Evolutionary conservation across 305 asterid species (phyloP).

Genomic region (Nicotiana rustica): DNA sequence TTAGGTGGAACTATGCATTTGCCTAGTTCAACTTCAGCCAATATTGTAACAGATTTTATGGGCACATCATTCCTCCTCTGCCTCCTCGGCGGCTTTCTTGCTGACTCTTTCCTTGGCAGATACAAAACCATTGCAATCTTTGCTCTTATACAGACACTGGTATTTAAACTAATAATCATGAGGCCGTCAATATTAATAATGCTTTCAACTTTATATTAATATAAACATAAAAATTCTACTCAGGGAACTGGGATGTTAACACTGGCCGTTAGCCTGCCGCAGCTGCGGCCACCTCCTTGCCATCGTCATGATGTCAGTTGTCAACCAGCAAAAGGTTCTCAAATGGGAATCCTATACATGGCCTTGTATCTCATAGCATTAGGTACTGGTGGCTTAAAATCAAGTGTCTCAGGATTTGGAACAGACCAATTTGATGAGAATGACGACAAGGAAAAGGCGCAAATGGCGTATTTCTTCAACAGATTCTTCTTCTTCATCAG

Average conservation of each 20-base stretch:
- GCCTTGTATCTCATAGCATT: slow-evolving; percentile 79
- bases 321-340: slow-evolving; percentile 67
- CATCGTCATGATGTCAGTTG: slow-evolving; percentile 48
- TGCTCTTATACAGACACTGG: slow-evolving; percentile 57
- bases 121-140: slow-evolving; percentile 65
- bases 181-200: background rate
- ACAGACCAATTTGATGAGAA: slow-evolving; percentile 85
- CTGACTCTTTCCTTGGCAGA: slow-evolving; percentile 76
- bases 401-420: slow-evolving; percentile 92
- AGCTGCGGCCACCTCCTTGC: slow-evolving; percentile 80
- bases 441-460: slow-evolving; percentile 73
- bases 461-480: slow-evolving; percentile 82
- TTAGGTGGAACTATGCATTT: slow-evolving; percentile 71
- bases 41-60: slow-evolving; percentile 75
- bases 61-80: slow-evolving; percentile 74
- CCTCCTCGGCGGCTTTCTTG: slow-evolving; percentile 70
- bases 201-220: background rate
- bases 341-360: slow-evolving; percentile 71
- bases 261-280: slow-evolving; percentile 58
- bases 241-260: slow-evolving; percentile 86
- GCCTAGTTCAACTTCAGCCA: slow-evolving; percentile 67
- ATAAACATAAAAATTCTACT: background rate
- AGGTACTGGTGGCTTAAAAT: slow-evolving; percentile 94
- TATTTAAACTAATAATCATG: slow-evolving; percentile 24
- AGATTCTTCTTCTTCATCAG: slow-evolving; percentile 92